Evolutionary conservation across 1,284 basidiomycete genomes (phyloP), one percentile per base, ranked within the genome.

Genomic region (Tranzscheliella williamsii): DNA sequence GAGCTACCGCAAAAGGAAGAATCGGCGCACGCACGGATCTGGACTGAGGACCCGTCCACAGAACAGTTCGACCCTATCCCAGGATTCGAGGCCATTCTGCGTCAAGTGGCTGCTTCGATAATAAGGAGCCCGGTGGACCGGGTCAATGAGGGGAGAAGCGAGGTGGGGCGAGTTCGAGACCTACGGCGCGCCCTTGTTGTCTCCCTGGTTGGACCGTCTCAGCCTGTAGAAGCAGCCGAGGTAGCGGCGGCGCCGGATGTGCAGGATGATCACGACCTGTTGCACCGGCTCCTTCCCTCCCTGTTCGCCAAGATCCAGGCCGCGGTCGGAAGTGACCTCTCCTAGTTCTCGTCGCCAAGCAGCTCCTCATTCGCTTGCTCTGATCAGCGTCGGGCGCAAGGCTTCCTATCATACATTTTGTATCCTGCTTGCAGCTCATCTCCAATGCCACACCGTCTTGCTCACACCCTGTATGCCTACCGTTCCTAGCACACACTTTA

Each of bases 21-120:
- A 8, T 21, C 35, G 8, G 16, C 35, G 20, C 23, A 37, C 35
- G 21, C 35, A 22, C 9, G 6, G 6, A 23, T 8, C 18, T 37
- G 35, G 35, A 23, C 21, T 9, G 6, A 6, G 18, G 35, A 37
- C 11, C 35, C 21, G 17, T 37, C 35, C 18, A 37, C 35, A 16
- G 18, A 37, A 9, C 52, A 62, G 40, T 62, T 62, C 30, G 37
- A 38, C 8, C 44, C 52, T 5, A 55, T 62, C 23, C 52, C 58
- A 17, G 42, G 42, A 23, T 37, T 62, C 15, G 58, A 62, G 2
- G n/a, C 11, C 4, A 21, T 62, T n/a, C 15, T 51, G 21, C 42
- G 34, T 34, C 42, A 48, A 4, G 33, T 49, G 3, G 18, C 35
- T 8, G 13, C 44, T 16, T 23, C 22, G 4, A 4, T 44, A 0